phyloP scores from a whole-genome alignment of 2,329 filamentous ascomycete genomes.

The Fusarium falciforme region DNA sequence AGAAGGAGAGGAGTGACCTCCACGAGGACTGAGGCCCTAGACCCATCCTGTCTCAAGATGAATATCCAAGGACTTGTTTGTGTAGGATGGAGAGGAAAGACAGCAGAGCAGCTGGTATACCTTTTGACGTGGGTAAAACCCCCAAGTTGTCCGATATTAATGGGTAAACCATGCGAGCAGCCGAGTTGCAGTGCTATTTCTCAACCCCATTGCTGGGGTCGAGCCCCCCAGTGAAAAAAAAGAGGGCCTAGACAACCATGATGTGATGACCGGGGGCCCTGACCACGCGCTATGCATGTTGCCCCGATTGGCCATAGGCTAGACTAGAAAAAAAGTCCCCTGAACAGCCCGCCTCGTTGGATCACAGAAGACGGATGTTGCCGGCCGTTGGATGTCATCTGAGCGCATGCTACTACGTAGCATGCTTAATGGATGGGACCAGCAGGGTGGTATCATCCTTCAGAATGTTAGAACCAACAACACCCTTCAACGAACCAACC shows the following conservation, averaged over 20 bases:
- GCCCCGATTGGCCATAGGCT: background rate
- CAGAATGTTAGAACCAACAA: background rate
- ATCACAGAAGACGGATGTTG: background rate
- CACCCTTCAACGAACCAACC: background rate
- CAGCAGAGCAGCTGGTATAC: background rate
- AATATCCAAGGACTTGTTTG: background rate
- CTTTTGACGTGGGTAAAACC: background rate
- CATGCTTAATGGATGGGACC: background rate
- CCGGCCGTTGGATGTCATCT: background rate
- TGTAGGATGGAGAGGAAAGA: background rate
- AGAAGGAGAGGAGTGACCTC: slow-evolving; percentile 3
- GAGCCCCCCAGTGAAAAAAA: background rate
- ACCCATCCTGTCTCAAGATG: background rate
- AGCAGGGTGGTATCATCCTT: background rate
- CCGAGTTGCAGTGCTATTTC: background rate
- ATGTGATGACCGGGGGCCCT: background rate
- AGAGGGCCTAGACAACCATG: background rate
- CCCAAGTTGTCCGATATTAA: background rate
- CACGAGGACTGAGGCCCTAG: background rate
- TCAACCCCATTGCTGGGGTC: background rate
- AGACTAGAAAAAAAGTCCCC: background rate
- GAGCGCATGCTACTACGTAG: background rate
- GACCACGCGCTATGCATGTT: background rate
- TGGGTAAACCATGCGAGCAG: background rate
- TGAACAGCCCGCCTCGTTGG: background rate